A percentile compares a stretch with the other conserved stretches of the same genome.
phyloP scores from a whole-genome alignment of 371 early-diverging fungal genomes.

The Rhizopus stolonifer region DNA sequence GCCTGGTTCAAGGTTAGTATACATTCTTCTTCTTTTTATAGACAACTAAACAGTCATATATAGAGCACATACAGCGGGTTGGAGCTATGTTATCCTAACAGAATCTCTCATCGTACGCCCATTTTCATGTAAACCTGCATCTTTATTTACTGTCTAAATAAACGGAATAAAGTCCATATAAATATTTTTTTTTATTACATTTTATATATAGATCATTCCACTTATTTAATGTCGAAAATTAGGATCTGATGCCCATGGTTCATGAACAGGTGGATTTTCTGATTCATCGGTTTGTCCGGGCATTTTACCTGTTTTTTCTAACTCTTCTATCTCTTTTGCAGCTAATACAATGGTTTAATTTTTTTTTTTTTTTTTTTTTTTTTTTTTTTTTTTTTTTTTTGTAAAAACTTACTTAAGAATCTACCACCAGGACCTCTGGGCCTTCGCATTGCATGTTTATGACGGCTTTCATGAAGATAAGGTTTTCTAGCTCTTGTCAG shows the following conservation, averaged over 20 bases:
- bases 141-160: slow-evolving; percentile 13
- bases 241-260: neutral
- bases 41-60: too few species aligned
- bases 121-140: slow-evolving; percentile 19
- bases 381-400: neutral
- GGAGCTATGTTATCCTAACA: slow-evolving; percentile 52
- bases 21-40: too few species aligned
- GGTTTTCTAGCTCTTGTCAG: slow-evolving; percentile 58
- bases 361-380: neutral
- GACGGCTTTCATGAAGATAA: slow-evolving; percentile 93
- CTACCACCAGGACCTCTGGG: slow-evolving; percentile 89
- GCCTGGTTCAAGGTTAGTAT: slow-evolving; percentile 54
- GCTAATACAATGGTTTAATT: slow-evolving; percentile 15
- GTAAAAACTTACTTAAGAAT: slow-evolving; percentile 55
- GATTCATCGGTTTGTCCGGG: slow-evolving; percentile 12
- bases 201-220: neutral
- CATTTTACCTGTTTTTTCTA: slow-evolving; percentile 34
- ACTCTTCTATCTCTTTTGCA: slow-evolving; percentile 53
- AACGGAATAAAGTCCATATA: neutral
- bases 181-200: neutral
- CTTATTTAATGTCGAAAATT: neutral
- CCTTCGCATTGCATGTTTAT: slow-evolving; percentile 93
- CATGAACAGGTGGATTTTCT: neutral
- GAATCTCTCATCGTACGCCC: slow-evolving; percentile 47
- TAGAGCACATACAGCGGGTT: slow-evolving; percentile 52